Evolutionary conservation across 306 rosid species (phyloP).

Genomic region (Arachis hypogaea): DNA sequence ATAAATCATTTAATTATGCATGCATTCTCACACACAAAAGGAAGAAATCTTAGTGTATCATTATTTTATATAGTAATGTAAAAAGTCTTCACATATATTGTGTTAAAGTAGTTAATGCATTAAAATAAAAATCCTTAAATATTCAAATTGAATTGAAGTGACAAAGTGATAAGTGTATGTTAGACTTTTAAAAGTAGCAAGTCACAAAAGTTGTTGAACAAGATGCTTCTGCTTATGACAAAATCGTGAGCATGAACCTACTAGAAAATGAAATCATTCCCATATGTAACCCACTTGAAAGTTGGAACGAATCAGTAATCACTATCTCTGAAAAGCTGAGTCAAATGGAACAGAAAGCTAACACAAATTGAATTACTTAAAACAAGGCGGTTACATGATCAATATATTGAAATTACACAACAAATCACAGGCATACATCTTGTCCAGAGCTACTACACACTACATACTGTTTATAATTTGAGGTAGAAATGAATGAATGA

Average conservation of each 20-base stretch:
- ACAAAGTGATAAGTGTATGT: neutral
- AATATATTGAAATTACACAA: too few species aligned
- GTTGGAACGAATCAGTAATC: neutral
- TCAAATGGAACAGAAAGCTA: neutral
- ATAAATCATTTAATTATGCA: too few species aligned
- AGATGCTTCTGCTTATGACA: conserved; percentile 2
- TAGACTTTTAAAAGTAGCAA: neutral
- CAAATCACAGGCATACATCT: neutral
- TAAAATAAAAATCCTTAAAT: too few species aligned
- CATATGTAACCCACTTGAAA: neutral
- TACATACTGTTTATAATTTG: neutral
- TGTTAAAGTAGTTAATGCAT: too few species aligned
- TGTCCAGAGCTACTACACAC: neutral
- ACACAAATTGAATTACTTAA: too few species aligned
- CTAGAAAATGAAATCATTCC: neutral
- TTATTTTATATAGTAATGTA: too few species aligned
- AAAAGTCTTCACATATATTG: too few species aligned
- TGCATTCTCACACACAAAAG: too few species aligned
- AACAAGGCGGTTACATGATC: too few species aligned
- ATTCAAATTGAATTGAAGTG: too few species aligned
- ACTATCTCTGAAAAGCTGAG: neutral
- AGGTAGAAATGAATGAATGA: neutral
- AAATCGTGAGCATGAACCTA: conserved; percentile 3
- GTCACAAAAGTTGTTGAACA: conserved; percentile 31
- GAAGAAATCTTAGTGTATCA: too few species aligned